These are phyloP conservation scores for Coniferiporia weirii DNA, from an alignment of 1,284 basidiomycete species.

Conservation along the genomic window DNA sequence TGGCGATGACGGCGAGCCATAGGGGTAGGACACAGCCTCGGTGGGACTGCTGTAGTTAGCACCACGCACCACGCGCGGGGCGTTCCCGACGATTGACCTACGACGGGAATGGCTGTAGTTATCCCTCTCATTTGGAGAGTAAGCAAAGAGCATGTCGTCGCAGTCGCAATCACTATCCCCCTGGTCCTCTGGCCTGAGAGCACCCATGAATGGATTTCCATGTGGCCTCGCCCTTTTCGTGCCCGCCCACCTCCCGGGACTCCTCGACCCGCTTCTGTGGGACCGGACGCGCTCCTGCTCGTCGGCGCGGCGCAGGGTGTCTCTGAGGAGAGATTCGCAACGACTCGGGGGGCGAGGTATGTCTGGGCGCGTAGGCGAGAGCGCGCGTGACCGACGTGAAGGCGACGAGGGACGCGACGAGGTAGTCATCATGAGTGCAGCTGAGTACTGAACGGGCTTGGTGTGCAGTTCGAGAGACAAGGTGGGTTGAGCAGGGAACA, in stretches of 20 bases:
- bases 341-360: slow-evolving; percentile 24
- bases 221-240: slow-evolving; percentile 18
- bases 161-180: slow-evolving; percentile 4
- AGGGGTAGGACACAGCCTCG: slow-evolving; percentile 7
- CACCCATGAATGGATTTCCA: slow-evolving; percentile 11
- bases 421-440: neutral
- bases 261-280: slow-evolving; percentile 18
- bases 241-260: slow-evolving; percentile 14
- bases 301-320: slow-evolving; percentile 51
- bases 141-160: slow-evolving; percentile 5
- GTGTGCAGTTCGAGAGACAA: slow-evolving; percentile 9
- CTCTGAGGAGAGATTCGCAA: slow-evolving; percentile 52
- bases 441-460: slow-evolving; percentile 4
- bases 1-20: slow-evolving; percentile 12
- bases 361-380: slow-evolving; percentile 11
- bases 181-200: slow-evolving; percentile 1
- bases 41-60: neutral
- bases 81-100: neutral
- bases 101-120: neutral
- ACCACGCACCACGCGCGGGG: slow-evolving; percentile 2
- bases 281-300: slow-evolving; percentile 29
- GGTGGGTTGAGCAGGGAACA: slow-evolving; percentile 4
- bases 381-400: slow-evolving; percentile 1
- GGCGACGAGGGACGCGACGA: slow-evolving; percentile 13
- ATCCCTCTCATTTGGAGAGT: neutral